phyloP scores from a whole-genome alignment of 2,329 filamentous ascomycete species.

The Zopfia rhizophila region DNA sequence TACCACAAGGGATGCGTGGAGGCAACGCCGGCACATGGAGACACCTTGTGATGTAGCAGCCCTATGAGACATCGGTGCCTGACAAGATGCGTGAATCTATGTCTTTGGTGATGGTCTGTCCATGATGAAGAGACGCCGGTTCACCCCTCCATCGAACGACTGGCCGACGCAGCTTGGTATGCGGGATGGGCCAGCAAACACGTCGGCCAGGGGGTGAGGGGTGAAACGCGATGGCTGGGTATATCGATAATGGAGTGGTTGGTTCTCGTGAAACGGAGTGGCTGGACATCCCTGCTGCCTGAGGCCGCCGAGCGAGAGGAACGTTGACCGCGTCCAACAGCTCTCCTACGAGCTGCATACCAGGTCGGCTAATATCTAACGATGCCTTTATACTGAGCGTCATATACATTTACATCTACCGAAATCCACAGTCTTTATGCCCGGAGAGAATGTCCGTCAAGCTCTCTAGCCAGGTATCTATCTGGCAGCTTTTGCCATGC shows the following conservation, averaged over 20 bases:
- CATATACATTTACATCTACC: no score
- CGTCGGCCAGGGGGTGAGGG: slow-evolving; percentile 34
- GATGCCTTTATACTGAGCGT: no score
- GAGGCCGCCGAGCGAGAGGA: slow-evolving; percentile 9
- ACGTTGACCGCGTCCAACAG: no score
- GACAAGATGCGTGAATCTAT: slow-evolving; percentile 21
- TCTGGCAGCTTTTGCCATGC: no score
- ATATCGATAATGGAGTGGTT: slow-evolving; percentile 26
- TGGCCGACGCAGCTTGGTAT: slow-evolving; percentile 9
- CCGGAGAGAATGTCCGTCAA: no score
- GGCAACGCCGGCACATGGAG: slow-evolving; percentile 44
- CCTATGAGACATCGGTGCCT: slow-evolving; percentile 41
- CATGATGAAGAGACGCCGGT: slow-evolving; percentile 20
- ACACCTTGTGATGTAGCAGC: slow-evolving; percentile 45
- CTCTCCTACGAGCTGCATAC: slow-evolving; percentile 13
- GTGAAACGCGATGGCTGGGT: slow-evolving; percentile 46
- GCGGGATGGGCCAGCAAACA: slow-evolving; percentile 32
- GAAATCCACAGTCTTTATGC: no score
- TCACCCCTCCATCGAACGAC: slow-evolving; percentile 22
- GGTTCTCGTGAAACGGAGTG: slow-evolving; percentile 24
- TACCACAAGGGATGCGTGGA: slow-evolving; percentile 33
- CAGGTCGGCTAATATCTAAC: no score
- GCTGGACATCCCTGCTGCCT: slow-evolving; percentile 23
- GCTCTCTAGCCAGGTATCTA: no score
- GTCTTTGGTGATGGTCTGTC: slow-evolving; percentile 14